Base-by-base conservation (phyloP, 305 asterid species). In the Fraxinus greggii region DNA sequence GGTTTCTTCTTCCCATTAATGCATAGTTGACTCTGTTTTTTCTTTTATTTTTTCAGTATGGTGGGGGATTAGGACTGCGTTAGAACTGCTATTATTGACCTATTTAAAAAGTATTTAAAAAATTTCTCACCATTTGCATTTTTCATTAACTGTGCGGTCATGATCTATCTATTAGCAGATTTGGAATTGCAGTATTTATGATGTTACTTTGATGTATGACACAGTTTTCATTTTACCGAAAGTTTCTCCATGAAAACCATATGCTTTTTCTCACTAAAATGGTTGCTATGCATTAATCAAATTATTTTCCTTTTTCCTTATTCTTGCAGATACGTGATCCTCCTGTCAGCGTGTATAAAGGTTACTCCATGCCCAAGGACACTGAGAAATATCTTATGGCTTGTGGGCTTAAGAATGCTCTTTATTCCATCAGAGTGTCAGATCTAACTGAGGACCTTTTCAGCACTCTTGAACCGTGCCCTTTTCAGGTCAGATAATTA, bases 331-430 rank as follows among this genome's bases (percentile, higher is more conserved):
- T 94, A 88, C 90, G 96, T 40, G 97, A 97, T 81, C 98, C 96
- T 84, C 97, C 99, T 33, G 98, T 92, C 70, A 94, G 98, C 78
- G 98, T 92, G 73, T 94, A 87, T 80, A 97, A 97, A 89, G 97
- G 98, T 69, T 83, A 93, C 79, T 84, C 93, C 79, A 89, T 97
- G 95, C 94, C 95, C 63, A 92, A 94, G 89, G 96, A 93, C 82
- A 91, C 99, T 7, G 96, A 94, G 83, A 90, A 94, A 84, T 90
- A 94, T 87, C 97, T 97, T 23, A 86, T 88, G 70, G 89, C 98
- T 45, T 83, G 92, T 85, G 98, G 98, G 83, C 97, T 94, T 85
- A 90, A 92, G 89, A 90, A 97, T 83, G 96, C 98, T 78, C 95
- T 94, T 70, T 97, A 92, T 86, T 87, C 96, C 79, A 84, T 97